These are phyloP conservation scores for Syzygium aqueum DNA, from an alignment of 345 rosid species.

Conservation along the genomic window DNA sequence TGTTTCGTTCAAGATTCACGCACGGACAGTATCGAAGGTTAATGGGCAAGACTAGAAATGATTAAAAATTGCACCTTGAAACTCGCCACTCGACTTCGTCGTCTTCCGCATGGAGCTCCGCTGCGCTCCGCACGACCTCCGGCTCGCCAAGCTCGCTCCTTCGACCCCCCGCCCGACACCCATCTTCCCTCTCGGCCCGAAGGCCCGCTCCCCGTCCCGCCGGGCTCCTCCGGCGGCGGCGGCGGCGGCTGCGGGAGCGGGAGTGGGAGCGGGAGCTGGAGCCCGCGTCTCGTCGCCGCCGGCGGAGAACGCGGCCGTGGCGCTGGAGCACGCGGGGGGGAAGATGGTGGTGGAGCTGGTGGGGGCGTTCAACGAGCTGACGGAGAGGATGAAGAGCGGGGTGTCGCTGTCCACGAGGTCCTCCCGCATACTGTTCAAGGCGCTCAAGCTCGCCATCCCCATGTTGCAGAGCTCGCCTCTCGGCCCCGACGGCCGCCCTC, in stretches of 20 bases:
- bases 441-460: conserved; percentile 84
- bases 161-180: not conserved
- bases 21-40: not conserved
- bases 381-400: conserved; percentile 67
- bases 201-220: not conserved
- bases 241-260: not conserved
- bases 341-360: conserved; percentile 98
- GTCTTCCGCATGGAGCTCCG: conserved; percentile 3
- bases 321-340: conserved; percentile 68
- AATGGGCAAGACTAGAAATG: not conserved
- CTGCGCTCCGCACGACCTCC: conserved; percentile 4
- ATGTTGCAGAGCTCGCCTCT: conserved; percentile 56
- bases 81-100: not conserved
- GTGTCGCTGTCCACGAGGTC: conserved; percentile 57
- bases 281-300: not conserved
- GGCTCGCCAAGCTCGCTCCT: conserved; percentile 4
- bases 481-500: conserved; percentile 60
- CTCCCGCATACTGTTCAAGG: conserved; percentile 63
- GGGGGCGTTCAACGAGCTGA: conserved; percentile 80
- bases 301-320: conserved; percentile 5
- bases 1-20: not conserved
- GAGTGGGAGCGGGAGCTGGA: not conserved
- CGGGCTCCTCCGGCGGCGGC: not conserved
- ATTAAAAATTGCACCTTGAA: not conserved
- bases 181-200: not conserved